Evolutionary conservation across 306 rosid genomes (phyloP).

Genomic region (Castanopsis chinensis): DNA sequence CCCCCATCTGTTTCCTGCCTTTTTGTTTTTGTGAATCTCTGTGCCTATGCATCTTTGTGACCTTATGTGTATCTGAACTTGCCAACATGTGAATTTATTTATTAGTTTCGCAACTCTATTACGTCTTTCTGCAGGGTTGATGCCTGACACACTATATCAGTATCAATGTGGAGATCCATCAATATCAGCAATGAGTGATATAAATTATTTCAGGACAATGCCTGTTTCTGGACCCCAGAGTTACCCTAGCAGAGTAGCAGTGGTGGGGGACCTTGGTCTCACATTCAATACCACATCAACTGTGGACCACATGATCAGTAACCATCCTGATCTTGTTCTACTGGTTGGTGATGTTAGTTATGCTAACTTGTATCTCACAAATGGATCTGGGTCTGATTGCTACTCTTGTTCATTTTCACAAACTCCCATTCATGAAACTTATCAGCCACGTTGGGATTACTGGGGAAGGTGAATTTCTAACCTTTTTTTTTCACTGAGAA

Average conservation of each 20-base stretch:
- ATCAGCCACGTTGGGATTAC: conserved; percentile 96
- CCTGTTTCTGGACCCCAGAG: conserved; percentile 71
- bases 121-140: conserved; percentile 48
- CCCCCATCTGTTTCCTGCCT: neutral
- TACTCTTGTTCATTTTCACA: conserved; percentile 70
- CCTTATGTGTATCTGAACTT: neutral
- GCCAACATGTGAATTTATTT: neutral
- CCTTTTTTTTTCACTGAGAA: neutral
- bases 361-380: conserved; percentile 74
- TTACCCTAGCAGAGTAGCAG: conserved; percentile 81
- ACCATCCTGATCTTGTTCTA: conserved; percentile 76
- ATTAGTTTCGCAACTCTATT: conserved; percentile 10
- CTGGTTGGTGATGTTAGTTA: conserved; percentile 73
- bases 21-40: neutral
- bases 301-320: conserved; percentile 55
- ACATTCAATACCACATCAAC: conserved; percentile 85
- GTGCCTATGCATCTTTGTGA: neutral
- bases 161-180: conserved; percentile 85
- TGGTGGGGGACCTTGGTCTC: conserved; percentile 89
- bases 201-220: conserved; percentile 77
- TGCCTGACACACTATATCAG: conserved; percentile 66
- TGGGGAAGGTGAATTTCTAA: conserved; percentile 75
- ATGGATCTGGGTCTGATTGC: conserved; percentile 75
- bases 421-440: conserved; percentile 83
- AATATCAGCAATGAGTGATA: conserved; percentile 58